These are phyloP conservation scores for Starmerella bacillaris DNA, from an alignment of 805 yeast genomes.

Conservation along the genomic window DNA sequence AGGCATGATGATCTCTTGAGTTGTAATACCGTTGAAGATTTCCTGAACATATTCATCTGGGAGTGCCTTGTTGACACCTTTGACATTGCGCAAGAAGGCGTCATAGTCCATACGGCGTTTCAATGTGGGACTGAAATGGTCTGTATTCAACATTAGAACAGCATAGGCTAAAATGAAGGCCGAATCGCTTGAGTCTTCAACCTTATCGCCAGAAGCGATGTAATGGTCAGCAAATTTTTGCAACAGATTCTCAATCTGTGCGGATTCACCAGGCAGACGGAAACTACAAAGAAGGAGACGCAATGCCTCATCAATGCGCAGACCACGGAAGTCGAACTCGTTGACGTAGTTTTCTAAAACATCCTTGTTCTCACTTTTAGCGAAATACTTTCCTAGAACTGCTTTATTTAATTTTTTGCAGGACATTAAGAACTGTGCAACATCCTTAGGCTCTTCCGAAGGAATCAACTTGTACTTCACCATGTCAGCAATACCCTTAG, in stretches of 20 bases:
- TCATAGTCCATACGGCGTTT: slow-evolving; percentile 80
- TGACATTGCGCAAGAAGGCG: slow-evolving; percentile 59
- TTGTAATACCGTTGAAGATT: slow-evolving; percentile 63
- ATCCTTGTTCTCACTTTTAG: slow-evolving; percentile 50
- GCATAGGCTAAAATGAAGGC: slow-evolving; percentile 83
- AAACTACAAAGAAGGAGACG: slow-evolving; percentile 65
- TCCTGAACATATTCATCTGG: slow-evolving; percentile 70
- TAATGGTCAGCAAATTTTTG: slow-evolving; percentile 73
- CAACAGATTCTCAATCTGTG: slow-evolving; percentile 81
- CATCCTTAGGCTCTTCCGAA: slow-evolving; percentile 31
- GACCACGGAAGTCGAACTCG: slow-evolving; percentile 52
- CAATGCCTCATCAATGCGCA: slow-evolving; percentile 85
- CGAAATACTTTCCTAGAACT: slow-evolving; percentile 66
- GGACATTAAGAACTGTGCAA: slow-evolving; percentile 60
- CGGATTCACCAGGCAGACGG: slow-evolving; percentile 93
- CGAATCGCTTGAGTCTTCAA: slow-evolving; percentile 60
- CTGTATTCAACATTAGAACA: slow-evolving; percentile 85
- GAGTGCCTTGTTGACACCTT: slow-evolving; percentile 69
- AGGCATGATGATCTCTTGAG: slow-evolving; percentile 88
- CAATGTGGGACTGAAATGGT: slow-evolving; percentile 79
- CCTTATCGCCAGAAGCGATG: slow-evolving; percentile 28
- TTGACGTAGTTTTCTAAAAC: slow-evolving; percentile 48
- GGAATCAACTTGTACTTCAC: slow-evolving; percentile 48
- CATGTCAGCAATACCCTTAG: slow-evolving; percentile 49
- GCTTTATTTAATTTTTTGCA: slow-evolving; percentile 76